phyloP scores from a whole-genome alignment of 2,329 filamentous ascomycete genomes.

The Colletotrichum sublineola region DNA sequence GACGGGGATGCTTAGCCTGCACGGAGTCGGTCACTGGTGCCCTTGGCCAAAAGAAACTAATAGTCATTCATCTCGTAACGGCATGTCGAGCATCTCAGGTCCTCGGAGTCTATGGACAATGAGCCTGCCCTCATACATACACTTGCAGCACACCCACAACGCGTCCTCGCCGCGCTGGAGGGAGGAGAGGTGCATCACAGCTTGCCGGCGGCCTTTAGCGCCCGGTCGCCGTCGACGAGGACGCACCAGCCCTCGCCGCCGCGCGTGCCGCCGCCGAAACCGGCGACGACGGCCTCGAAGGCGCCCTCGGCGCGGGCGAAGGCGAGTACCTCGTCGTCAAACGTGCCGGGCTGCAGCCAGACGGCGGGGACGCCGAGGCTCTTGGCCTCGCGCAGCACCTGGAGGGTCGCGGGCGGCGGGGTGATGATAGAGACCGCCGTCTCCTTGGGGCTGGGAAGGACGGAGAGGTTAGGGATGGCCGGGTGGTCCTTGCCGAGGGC shows the following conservation, averaged over 20 bases:
- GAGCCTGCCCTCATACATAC: background rate
- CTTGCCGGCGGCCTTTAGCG: conserved; percentile 69
- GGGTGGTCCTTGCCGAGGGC: conserved; percentile 64
- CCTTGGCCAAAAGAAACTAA: background rate
- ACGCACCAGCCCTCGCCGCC: conserved; percentile 89
- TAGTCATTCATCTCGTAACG: conserved; percentile 19
- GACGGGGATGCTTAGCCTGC: background rate
- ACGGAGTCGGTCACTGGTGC: background rate
- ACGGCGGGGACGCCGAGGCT: conserved; percentile 79
- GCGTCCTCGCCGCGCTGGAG: background rate
- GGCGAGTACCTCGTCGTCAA: conserved; percentile 79
- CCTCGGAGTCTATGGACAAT: background rate
- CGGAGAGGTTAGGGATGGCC: conserved; percentile 74
- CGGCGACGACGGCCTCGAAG: conserved; percentile 79
- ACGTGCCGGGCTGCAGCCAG: conserved; percentile 93
- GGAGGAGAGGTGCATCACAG: conserved; percentile 48
- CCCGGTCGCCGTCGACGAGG: conserved; percentile 83
- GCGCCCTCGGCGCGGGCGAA: conserved; percentile 72
- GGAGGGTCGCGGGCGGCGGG: conserved; percentile 80
- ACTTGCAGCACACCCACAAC: background rate
- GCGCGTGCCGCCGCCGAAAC: conserved; percentile 65
- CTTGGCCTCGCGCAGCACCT: conserved; percentile 83
- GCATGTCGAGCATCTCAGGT: background rate
- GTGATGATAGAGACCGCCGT: conserved; percentile 91
- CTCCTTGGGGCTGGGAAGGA: conserved; percentile 74